Base-by-base conservation (phyloP, 441 rosid species). In the Eruca vesicaria region DNA sequence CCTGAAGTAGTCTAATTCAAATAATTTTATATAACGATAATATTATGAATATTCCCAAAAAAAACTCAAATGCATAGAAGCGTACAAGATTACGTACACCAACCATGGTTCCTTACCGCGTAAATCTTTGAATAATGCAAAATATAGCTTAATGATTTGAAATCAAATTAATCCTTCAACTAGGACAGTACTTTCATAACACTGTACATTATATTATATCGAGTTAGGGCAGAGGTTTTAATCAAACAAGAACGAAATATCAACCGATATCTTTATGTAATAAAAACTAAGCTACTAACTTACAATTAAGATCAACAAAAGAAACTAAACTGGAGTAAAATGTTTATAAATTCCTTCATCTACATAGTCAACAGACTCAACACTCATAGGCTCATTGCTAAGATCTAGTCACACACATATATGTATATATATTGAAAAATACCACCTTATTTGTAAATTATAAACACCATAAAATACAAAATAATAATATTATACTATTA, bases 71-170 rank as follows among this genome's bases (percentile, higher is more conserved):
- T 58, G 36, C 79, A 69, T 50, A 11, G 59, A 20, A 53, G 28
- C 20, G 15, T 53, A 69, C 36, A 64, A 48, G 14, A 70, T n/a
- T n/a, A n/a, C n/a, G 16, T 60, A 20, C 67, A 71, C 76, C 76
- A 65, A 71, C 80, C 68, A 65, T 66, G 68, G 6, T 48, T 31
- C 71, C 74, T 11, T 20, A 21, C 78, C 74, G 78, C 78, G 81
- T 78, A 68, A 29, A 60, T 66, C 18, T 67, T 70, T 59, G 7
- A 19, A 11, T 43, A 26, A 32, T 29, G 29, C n/a, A 2, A 15
- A 52, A 19, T 5, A 19, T 36, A 62, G 12, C 41, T 68, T 3
- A 41, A 36, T 53, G 6, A 31, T 68, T 50, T 69, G 7, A 14
- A 52, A 23, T 50, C 12, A 9, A 35, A 16, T 6, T 12, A 58